phyloP scores from a whole-genome alignment of 140 eudicot genomes.

The Flaveria floridana region DNA sequence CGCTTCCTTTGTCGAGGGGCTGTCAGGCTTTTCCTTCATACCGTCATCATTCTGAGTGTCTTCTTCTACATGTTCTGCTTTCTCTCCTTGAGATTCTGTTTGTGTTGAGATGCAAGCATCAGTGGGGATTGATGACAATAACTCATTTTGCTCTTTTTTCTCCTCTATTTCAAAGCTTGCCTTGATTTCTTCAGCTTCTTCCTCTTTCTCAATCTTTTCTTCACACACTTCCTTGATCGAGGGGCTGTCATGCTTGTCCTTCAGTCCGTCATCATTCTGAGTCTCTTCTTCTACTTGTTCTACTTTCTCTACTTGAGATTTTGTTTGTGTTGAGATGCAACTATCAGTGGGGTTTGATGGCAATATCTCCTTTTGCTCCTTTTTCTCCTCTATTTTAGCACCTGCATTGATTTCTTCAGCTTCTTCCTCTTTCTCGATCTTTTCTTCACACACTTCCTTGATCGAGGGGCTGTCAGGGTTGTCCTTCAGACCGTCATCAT shows the following conservation, averaged over 20 bases:
- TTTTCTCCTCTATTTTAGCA: slow-evolving; percentile 19
- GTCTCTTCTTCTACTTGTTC: slow-evolving; percentile 2
- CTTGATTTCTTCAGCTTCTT: slow-evolving; percentile 13
- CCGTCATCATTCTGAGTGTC: not conserved
- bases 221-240: not conserved
- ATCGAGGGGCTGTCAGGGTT: slow-evolving; percentile 8
- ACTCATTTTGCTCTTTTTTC: not conserved
- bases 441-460: slow-evolving; percentile 8
- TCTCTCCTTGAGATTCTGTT: slow-evolving; percentile 12
- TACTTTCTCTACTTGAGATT: slow-evolving; percentile 3
- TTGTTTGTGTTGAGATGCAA: slow-evolving; percentile 26
- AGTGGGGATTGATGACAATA: not conserved
- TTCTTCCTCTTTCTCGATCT: slow-evolving; percentile 30
- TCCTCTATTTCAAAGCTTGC: slow-evolving; percentile 13
- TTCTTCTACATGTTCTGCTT: slow-evolving; percentile 7
- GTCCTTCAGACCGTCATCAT: slow-evolving; percentile 14
- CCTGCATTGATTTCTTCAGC: not conserved
- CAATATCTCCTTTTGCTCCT: not conserved
- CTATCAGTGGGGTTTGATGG: not conserved
- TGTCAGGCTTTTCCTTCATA: not conserved
- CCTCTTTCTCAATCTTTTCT: slow-evolving; percentile 9
- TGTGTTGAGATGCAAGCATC: slow-evolving; percentile 28
- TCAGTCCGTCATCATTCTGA: not conserved
- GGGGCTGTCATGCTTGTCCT: not conserved
- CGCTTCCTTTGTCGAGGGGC: too few species aligned